phyloP scores from a whole-genome alignment of 2,329 filamentous ascomycete species.

The Pseudogymnoascus sp. region DNA sequence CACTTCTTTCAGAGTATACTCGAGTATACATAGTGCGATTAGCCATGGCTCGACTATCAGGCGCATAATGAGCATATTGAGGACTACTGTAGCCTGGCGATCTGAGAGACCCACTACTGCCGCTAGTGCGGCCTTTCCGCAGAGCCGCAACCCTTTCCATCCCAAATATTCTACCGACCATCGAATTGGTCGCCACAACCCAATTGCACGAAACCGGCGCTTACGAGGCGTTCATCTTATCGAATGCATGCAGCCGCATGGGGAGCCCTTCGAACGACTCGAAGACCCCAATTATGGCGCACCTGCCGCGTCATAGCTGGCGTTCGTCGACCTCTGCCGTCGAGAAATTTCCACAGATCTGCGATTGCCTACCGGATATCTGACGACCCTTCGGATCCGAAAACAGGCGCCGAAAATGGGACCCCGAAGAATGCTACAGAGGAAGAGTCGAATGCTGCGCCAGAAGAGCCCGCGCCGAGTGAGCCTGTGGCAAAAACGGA shows the following conservation, averaged over 20 bases:
- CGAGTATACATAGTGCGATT: slow-evolving; percentile 11
- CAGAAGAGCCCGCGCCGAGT: slow-evolving; percentile 14
- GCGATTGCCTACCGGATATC: slow-evolving; percentile 20
- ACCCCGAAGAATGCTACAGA: slow-evolving; percentile 21
- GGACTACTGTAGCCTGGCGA: neutral
- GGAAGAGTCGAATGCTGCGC: slow-evolving; percentile 13
- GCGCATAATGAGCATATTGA: neutral
- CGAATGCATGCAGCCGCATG: slow-evolving; percentile 29
- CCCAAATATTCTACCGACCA: neutral
- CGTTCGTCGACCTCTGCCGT: slow-evolving; percentile 21
- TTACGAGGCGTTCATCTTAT: slow-evolving; percentile 21
- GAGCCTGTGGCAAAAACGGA: slow-evolving; percentile 12
- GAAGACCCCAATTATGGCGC: slow-evolving; percentile 21
- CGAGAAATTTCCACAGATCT: slow-evolving; percentile 26
- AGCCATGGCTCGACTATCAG: slow-evolving; percentile 11
- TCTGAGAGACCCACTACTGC: neutral
- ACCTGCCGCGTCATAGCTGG: slow-evolving; percentile 27
- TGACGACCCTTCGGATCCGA: slow-evolving; percentile 14
- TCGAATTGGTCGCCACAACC: neutral
- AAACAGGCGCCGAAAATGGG: slow-evolving; percentile 9
- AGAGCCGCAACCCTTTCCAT: slow-evolving; percentile 10
- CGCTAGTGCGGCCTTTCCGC: neutral
- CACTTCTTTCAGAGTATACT: slow-evolving; percentile 13
- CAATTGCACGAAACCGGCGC: slow-evolving; percentile 19
- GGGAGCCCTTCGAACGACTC: slow-evolving; percentile 24